Evolutionary conservation across 2,329 filamentous ascomycete species (phyloP), one percentile per base, ranked within the genome.

Genomic region (Chrysosporium queenslandicum): DNA sequence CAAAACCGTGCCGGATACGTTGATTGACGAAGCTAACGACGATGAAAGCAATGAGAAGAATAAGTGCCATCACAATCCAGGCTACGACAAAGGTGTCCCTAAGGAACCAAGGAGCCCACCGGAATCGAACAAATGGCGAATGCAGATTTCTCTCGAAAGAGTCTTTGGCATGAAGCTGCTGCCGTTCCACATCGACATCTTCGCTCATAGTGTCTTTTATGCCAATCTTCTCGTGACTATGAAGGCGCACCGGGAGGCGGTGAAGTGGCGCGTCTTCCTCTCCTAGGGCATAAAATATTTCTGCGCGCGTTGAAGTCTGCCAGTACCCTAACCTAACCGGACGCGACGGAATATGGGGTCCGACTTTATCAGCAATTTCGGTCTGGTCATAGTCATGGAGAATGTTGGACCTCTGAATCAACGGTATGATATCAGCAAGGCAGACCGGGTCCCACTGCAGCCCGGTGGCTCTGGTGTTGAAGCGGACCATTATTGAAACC

Each of bases 401-500:
- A 16, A 84, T 81, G 66, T 94, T 95, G 58, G 87, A 90, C 55
- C 85, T 80, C 58, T 87, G 83, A 23, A 94, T 76, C 9, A 96
- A 74, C 1, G 84, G 80, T 40, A 92, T 77, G 34, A 94, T 72
- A 64, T 96, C 89, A 2, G 86, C 90, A 6, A 96, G 72, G 21
- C 83, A 91, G 42, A 84, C 77, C 2, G 88, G 79, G 63, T 95
- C 88, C 90, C 90, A 96, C 62, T 85, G 78, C 56, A 95, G 72
- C 0, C 89, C 89, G 0, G 88, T 94, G 60, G 75, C 77, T 27
- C 78, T 75, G 20, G 74, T 69, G 50, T 77, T 71, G 70, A 90
- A 87, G 57, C 80, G 84, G n/a, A 80, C 57, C 56, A 83, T 70
- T 8, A 90, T 65, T 1, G 80, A 67, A 9, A 79, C 51, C 1